Conservation (phyloP, 805 yeast species). For the Zygoascus biomembranicola region DNA sequence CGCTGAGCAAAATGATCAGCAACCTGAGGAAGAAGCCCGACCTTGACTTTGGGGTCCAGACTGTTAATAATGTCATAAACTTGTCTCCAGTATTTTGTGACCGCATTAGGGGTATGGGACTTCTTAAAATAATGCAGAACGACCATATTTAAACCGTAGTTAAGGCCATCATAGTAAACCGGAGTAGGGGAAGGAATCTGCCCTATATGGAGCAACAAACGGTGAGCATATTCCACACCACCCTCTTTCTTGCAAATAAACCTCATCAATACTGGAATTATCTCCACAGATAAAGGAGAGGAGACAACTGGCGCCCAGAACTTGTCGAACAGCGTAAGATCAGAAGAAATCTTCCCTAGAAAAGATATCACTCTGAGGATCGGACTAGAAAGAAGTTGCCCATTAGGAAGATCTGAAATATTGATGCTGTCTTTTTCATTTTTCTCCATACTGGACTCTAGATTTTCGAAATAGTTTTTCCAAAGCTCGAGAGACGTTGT, state of each 20-base stretch:
- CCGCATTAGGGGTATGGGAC: neutral
- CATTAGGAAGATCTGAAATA: neutral
- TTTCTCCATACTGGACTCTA: neutral
- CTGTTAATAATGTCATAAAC: slow-evolving; percentile 5
- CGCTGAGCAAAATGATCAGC: slow-evolving; percentile 5
- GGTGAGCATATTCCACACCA: slow-evolving; percentile 3
- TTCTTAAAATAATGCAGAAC: neutral
- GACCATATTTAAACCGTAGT: slow-evolving; percentile 12
- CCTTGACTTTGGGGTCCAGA: slow-evolving; percentile 4
- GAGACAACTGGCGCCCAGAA: slow-evolving; percentile 7
- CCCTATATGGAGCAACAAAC: slow-evolving; percentile 6
- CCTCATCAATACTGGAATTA: slow-evolving; percentile 6
- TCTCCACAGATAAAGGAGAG: slow-evolving; percentile 6
- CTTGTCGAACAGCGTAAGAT: slow-evolving; percentile 1
- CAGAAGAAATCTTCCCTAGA: neutral
- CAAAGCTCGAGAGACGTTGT: neutral
- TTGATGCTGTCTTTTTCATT: neutral
- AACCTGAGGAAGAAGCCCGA: slow-evolving; percentile 8
- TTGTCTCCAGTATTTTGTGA: slow-evolving; percentile 2
- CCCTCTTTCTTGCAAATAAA: neutral
- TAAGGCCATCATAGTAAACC: slow-evolving; percentile 9
- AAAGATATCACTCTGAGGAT: neutral
- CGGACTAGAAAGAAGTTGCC: neutral
- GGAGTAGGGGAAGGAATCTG: neutral
- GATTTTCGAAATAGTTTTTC: neutral